These are phyloP conservation scores for Cyamopsis tetragonoloba DNA, from an alignment of 306 rosid genomes.

Conservation along the genomic window DNA sequence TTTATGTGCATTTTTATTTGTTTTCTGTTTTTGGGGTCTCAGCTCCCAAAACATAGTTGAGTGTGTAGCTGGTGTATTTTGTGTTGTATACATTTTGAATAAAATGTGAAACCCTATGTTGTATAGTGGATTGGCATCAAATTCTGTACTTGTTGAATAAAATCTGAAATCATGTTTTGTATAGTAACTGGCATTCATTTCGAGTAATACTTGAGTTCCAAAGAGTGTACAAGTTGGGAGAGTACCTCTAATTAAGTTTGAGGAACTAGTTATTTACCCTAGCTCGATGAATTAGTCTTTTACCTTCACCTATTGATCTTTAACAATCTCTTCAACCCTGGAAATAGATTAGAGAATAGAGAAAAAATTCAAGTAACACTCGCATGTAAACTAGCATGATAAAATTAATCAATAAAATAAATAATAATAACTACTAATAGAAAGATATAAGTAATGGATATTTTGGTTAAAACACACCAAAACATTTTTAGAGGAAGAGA, in stretches of 20 bases:
- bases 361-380: neutral
- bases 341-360: too few relatives aligned
- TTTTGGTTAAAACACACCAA: too few relatives aligned
- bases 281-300: too few relatives aligned
- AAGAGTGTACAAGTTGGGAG: too few relatives aligned
- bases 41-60: neutral
- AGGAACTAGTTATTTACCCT: too few relatives aligned
- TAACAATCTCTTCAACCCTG: too few relatives aligned
- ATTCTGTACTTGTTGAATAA: conserved; percentile 38
- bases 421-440: neutral
- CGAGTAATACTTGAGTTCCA: neutral
- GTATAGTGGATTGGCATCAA: too few relatives aligned
- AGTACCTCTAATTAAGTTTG: too few relatives aligned
- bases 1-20: conserved; percentile 1
- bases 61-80: conserved; percentile 20
- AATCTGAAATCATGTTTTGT: conserved; percentile 27
- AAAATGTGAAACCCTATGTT: conserved; percentile 34
- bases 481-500: too few relatives aligned
- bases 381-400: neutral
- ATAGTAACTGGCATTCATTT: neutral
- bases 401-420: neutral
- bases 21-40: conserved; percentile 3
- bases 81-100: conserved; percentile 31
- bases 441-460: neutral
- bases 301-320: too few relatives aligned